Percentiles rank a stretch among this genome's conserved stretches.
Evolutionary conservation across 177 flowering plant species (phyloP).

Genomic region (Telopea speciosissima): DNA sequence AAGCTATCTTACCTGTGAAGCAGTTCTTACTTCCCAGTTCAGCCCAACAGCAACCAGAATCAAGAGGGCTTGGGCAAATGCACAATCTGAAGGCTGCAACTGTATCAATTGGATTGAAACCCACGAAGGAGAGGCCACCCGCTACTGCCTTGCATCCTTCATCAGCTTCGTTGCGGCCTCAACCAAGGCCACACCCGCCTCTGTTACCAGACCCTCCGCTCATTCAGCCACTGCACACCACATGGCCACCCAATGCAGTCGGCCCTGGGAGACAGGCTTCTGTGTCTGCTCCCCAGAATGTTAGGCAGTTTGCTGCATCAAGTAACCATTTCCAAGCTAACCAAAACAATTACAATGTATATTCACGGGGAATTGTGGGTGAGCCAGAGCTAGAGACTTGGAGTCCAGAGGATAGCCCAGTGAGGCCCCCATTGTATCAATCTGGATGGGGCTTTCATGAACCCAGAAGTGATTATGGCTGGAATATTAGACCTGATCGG

Average conservation of each 20-base stretch:
- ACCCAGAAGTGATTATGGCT: slow-evolving; percentile 15
- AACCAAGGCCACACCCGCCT: slow-evolving; percentile 10
- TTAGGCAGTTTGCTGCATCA: slow-evolving; percentile 5
- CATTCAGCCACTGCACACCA: slow-evolving; percentile 6
- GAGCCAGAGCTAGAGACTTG: slow-evolving; percentile 44
- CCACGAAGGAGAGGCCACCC: slow-evolving; percentile 16
- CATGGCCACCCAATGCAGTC: slow-evolving; percentile 14
- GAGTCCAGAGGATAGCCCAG: slow-evolving; percentile 60
- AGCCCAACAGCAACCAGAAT: slow-evolving; percentile 8
- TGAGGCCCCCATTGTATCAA: slow-evolving; percentile 21
- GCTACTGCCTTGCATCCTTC: slow-evolving; percentile 6
- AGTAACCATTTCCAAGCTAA: slow-evolving; percentile 18
- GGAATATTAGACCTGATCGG: slow-evolving; percentile 22
- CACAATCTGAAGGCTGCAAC: slow-evolving; percentile 20
- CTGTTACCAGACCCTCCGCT: slow-evolving; percentile 17
- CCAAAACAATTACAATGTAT: slow-evolving; percentile 26
- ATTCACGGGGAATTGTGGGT: slow-evolving; percentile 13
- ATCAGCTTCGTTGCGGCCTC: neutral
- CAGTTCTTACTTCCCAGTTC: neutral
- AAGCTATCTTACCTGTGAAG: slow-evolving; percentile 7
- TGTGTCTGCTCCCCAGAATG: no score
- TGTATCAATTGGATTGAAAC: slow-evolving; percentile 6
- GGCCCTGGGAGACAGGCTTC: slow-evolving; percentile 19
- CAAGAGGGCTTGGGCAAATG: slow-evolving; percentile 9
- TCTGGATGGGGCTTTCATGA: slow-evolving; percentile 21